Evolutionary conservation across 2,329 filamentous ascomycete species (phyloP).

Genomic region (Aspergillus ochraceoroseus): DNA sequence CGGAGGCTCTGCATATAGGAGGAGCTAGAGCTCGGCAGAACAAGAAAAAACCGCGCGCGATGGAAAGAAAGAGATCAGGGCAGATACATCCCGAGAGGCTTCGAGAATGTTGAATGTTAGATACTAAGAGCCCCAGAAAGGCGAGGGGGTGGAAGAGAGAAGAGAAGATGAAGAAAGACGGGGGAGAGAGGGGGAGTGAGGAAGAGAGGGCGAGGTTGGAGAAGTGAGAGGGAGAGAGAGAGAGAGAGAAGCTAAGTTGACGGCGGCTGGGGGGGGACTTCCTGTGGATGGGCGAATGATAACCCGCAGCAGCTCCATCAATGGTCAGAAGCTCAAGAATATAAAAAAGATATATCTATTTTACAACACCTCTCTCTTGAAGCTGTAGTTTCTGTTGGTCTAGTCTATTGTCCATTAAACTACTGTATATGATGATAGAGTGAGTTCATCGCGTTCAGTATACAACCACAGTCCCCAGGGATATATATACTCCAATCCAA

Average conservation of each 20-base stretch:
- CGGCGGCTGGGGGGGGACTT: constrained; percentile 9
- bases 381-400: too few species aligned
- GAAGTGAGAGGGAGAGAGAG: constrained; percentile 11
- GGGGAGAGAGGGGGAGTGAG: constrained; percentile 9
- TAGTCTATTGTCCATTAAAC: too few species aligned
- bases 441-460: too few species aligned
- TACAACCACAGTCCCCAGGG: too few species aligned
- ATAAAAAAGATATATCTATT: too few species aligned
- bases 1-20: constrained; percentile 21
- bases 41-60: constrained; percentile 29
- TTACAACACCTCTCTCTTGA: too few species aligned
- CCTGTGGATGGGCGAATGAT: constrained; percentile 16
- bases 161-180: constrained; percentile 11
- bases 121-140: too few species aligned
- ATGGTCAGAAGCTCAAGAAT: constrained; percentile 3
- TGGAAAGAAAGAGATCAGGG: constrained; percentile 14
- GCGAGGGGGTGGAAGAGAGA: constrained; percentile 9
- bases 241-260: too few species aligned
- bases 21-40: constrained; percentile 20
- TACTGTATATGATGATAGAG: too few species aligned
- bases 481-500: too few species aligned
- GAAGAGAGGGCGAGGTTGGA: constrained; percentile 8
- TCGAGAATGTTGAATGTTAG: too few species aligned
- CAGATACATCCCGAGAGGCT: too few species aligned
- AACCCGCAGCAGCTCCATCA: constrained; percentile 13